These are phyloP conservation scores for Cladorrhinum sp. DNA, from an alignment of 2,329 filamentous ascomycete species.

Conservation along the genomic window DNA sequence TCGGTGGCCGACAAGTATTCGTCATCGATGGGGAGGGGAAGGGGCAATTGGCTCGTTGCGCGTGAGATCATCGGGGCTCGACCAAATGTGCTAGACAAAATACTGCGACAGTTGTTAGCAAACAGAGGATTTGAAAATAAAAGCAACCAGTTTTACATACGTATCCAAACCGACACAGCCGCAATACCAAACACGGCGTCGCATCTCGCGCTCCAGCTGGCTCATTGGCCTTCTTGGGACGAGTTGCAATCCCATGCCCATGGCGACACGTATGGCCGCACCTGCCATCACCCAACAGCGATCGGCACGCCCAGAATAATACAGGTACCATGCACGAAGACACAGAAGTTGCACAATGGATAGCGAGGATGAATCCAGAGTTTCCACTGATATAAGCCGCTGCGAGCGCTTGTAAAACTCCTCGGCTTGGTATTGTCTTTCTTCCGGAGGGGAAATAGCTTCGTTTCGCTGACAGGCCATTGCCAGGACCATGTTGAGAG, in stretches of 20 bases:
- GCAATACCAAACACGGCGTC: slow-evolving; percentile 31
- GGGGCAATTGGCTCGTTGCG: slow-evolving; percentile 13
- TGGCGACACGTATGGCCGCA: slow-evolving; percentile 31
- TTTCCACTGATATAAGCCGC: slow-evolving; percentile 28
- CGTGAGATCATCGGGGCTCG: slow-evolving; percentile 26
- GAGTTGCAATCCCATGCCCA: slow-evolving; percentile 30
- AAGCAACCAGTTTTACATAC: slow-evolving; percentile 14
- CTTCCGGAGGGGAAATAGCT: background rate
- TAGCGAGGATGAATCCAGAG: slow-evolving; percentile 28
- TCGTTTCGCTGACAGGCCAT: slow-evolving; percentile 29
- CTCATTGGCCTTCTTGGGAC: slow-evolving; percentile 2
- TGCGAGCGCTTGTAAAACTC: slow-evolving; percentile 31
- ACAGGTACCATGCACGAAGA: slow-evolving; percentile 31
- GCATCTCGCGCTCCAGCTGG: slow-evolving; percentile 32
- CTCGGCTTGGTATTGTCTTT: slow-evolving; percentile 20
- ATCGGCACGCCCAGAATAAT: slow-evolving; percentile 28
- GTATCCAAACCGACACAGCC: slow-evolving; percentile 30
- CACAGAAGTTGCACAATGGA: slow-evolving; percentile 31
- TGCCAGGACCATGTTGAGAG: slow-evolving; percentile 33
- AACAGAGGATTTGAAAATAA: no score
- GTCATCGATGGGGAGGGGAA: slow-evolving; percentile 31
- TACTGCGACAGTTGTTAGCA: slow-evolving; percentile 15
- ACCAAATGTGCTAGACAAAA: slow-evolving; percentile 30
- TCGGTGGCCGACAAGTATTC: slow-evolving; percentile 26
- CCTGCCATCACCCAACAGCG: slow-evolving; percentile 33